phyloP scores from a whole-genome alignment of 2,329 filamentous ascomycete genomes.

The Pochonia chlamydosporia region DNA sequence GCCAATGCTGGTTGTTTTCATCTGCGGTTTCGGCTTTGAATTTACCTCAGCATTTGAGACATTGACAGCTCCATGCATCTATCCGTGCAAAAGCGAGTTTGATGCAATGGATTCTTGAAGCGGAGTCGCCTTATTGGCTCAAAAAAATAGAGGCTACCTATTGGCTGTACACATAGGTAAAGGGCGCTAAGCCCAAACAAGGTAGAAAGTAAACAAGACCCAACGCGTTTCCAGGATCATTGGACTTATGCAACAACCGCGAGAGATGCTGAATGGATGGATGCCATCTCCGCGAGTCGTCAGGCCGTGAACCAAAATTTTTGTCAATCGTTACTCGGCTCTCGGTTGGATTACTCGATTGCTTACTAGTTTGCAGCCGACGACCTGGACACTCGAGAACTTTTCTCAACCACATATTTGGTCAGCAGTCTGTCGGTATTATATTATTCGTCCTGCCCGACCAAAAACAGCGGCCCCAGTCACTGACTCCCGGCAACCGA shows the following conservation, averaged over 20 bases:
- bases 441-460: not conserved
- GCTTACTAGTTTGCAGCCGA: no score
- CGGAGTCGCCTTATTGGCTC: not conserved
- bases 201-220: constrained; percentile 38
- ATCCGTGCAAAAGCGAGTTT: constrained; percentile 2
- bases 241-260: not conserved
- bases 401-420: no score
- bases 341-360: no score
- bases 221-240: constrained; percentile 13
- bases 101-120: not conserved
- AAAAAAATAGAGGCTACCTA: not conserved
- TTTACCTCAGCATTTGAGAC: not conserved
- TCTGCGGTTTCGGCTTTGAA: not conserved
- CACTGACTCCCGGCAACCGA: not conserved
- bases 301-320: no score
- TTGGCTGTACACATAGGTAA: not conserved
- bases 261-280: no score
- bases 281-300: no score
- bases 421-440: no score
- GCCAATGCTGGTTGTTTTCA: constrained; percentile 1
- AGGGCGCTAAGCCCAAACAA: constrained; percentile 26
- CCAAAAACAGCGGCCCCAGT: not conserved
- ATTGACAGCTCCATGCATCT: constrained; percentile 6
- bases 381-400: no score
- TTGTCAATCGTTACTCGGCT: no score